These are phyloP conservation scores for Pelargonium nanum DNA, from an alignment of 345 rosid genomes.

Conservation along the genomic window DNA sequence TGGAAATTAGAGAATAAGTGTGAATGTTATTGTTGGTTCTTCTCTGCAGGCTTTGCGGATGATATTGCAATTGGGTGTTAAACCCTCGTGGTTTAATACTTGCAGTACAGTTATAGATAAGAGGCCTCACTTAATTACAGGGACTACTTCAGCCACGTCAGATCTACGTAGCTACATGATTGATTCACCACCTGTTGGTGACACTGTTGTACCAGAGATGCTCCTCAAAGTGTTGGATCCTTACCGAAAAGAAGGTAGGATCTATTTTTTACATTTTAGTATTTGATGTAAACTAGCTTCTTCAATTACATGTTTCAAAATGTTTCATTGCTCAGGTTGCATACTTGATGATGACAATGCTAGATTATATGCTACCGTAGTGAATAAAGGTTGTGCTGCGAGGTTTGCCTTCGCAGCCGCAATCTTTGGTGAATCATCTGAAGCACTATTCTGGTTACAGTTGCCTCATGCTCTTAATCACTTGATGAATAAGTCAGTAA, in stretches of 20 bases:
- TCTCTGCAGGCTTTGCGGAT: slow-evolving; percentile 64
- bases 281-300: not conserved
- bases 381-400: slow-evolving; percentile 66
- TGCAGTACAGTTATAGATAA: slow-evolving; percentile 54
- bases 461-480: slow-evolving; percentile 81
- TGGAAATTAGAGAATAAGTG: not conserved
- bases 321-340: slow-evolving; percentile 46
- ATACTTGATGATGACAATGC: slow-evolving; percentile 85
- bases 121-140: slow-evolving; percentile 69
- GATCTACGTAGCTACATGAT: slow-evolving; percentile 87
- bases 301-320: not conserved
- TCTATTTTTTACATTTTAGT: slow-evolving; percentile 1
- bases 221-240: slow-evolving; percentile 91
- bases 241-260: slow-evolving; percentile 68
- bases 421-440: slow-evolving; percentile 78
- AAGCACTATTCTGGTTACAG: slow-evolving; percentile 95
- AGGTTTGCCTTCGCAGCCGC: slow-evolving; percentile 97
- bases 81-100: slow-evolving; percentile 93
- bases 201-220: slow-evolving; percentile 94
- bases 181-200: slow-evolving; percentile 72
- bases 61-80: slow-evolving; percentile 94
- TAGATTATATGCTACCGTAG: slow-evolving; percentile 69
- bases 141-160: slow-evolving; percentile 48
- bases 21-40: not conserved
- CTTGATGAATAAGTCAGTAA: slow-evolving; percentile 50